These are phyloP conservation scores for Plenodomus lindquistii DNA, from an alignment of 2,329 filamentous ascomycete genomes.

Conservation along the genomic window DNA sequence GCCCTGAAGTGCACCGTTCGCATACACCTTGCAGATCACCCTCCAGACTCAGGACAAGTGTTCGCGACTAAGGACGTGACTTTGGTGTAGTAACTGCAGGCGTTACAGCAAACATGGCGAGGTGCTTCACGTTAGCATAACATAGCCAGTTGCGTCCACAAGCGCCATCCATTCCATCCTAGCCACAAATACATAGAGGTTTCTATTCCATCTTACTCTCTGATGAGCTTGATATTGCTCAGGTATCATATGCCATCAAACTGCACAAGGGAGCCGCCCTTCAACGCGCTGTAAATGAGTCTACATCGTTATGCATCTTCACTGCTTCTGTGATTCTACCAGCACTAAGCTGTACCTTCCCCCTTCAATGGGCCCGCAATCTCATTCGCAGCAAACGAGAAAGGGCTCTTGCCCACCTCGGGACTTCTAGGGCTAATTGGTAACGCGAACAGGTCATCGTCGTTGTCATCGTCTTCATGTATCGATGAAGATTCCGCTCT, in stretches of 20 bases:
- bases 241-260: conserved; percentile 19
- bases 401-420: conserved; percentile 83
- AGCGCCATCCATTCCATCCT: not conserved
- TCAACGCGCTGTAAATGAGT: not conserved
- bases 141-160: not conserved
- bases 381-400: conserved; percentile 58
- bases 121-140: not conserved
- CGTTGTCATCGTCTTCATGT: conserved; percentile 56
- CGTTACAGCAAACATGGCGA: no score
- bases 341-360: conserved; percentile 30
- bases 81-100: no score
- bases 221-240: conserved; percentile 3
- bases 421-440: conserved; percentile 85
- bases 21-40: not conserved
- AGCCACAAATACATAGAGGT: not conserved
- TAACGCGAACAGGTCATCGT: conserved; percentile 85
- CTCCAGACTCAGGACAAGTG: no score
- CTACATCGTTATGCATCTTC: not conserved
- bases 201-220: conserved; percentile 3
- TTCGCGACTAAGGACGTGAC: not conserved
- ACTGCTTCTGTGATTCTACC: not conserved
- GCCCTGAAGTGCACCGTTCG: not conserved
- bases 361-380: conserved; percentile 38
- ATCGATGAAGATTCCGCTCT: conserved; percentile 30
- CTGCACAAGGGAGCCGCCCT: not conserved